phyloP scores from a whole-genome alignment of 495 filamentous ascomycete genomes.

The Xylaria longipes region DNA sequence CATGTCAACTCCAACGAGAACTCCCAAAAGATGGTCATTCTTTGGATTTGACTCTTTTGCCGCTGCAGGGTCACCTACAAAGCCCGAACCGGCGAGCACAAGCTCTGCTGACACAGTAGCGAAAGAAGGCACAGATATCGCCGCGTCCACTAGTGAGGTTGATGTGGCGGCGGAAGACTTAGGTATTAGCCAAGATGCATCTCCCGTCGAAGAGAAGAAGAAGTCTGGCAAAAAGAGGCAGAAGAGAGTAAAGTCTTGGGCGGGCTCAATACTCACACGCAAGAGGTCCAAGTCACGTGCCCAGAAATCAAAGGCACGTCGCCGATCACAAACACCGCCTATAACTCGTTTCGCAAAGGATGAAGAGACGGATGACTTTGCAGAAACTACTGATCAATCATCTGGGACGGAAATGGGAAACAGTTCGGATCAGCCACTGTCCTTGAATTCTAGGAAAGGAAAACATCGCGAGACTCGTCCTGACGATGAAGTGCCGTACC shows the following conservation, averaged over 20 bases:
- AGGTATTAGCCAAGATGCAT: background rate
- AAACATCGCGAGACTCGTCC: conserved; percentile 17
- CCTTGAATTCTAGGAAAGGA: background rate
- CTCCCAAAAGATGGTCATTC: conserved; percentile 60
- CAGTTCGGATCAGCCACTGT: background rate
- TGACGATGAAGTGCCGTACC: conserved; percentile 69
- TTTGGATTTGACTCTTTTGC: conserved; percentile 57
- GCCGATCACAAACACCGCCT: conserved; percentile 50
- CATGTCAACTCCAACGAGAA: conserved; percentile 53
- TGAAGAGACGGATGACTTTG: conserved; percentile 31
- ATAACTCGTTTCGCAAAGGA: conserved; percentile 29
- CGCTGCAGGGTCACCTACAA: conserved; percentile 48
- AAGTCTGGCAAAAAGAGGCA: conserved; percentile 64
- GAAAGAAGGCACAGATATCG: conserved; percentile 26
- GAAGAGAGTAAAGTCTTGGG: conserved; percentile 83
- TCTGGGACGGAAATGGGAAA: conserved; percentile 28
- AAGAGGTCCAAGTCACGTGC: conserved; percentile 61
- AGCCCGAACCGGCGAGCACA: conserved; percentile 46
- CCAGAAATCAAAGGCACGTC: conserved; percentile 48
- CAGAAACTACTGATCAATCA: conserved; percentile 34
- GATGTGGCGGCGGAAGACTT: background rate
- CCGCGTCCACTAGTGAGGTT: conserved; percentile 31
- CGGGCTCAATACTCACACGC: conserved; percentile 74
- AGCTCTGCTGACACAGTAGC: conserved; percentile 44
- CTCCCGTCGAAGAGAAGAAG: conserved; percentile 50